Base-by-base conservation (phyloP, 805 yeast species). In the Kregervanrija delftensis region DNA sequence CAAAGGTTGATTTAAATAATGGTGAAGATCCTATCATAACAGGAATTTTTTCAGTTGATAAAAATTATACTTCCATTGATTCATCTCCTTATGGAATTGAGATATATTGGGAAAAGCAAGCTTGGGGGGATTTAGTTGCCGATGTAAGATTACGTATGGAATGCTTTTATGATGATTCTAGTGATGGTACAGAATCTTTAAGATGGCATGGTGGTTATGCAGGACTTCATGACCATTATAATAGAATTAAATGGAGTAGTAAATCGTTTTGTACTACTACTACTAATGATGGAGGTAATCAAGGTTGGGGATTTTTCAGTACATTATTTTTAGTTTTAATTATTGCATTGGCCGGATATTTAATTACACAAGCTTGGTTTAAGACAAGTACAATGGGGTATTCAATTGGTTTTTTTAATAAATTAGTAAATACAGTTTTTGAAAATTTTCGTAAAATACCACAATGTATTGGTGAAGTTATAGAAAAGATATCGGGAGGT, bases 251-350 rank as follows among this genome's bases (percentile, higher is more conserved):
- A 6, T 60, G 68, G 60, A 53, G 52, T 6, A 59, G 46, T 39
- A 33, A 37, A 8, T 33, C 34, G 4, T 52, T 52, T 35, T 52
- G 56, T 41, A 16, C 4, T 22, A 22, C 28, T 22, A 6, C 8
- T 8, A 2, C 28, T 22, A 22, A 2, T 22, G 8, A 6, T 4
- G 8, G 28, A 22, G 8, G 8, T 22, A 22, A 22, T 6, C 4
- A 22, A 6, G 8, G 81, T 47, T 80, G 91, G 82, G 93, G 95
- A 42, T 77, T 90, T 74, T 77, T 90, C 59, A 77, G 89, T 2
- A 86, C 91, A 81, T 57, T 88, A 9, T 86, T 90, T 58, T 81
- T 90, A 53, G 65, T 89, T 47, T 63, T 82, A 51, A 85, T 86
- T n/a, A 63, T 91, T 32, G 74, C 76, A 39, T 72, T 85, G 53